Conservation (phyloP, 495 filamentous ascomycete species). For the Corynascus novoguineensis region DNA sequence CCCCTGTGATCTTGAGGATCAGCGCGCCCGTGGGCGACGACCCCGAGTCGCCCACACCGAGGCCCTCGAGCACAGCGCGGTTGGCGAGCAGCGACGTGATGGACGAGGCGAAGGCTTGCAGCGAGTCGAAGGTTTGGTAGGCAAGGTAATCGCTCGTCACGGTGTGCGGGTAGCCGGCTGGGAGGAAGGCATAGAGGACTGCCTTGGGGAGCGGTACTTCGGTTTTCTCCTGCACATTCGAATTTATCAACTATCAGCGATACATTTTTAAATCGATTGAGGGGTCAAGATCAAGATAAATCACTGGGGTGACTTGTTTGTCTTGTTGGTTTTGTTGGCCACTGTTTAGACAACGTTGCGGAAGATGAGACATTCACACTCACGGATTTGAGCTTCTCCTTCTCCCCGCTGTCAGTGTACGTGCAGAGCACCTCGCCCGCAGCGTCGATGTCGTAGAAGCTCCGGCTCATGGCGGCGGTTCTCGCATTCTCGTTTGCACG, state of each 20-base stretch:
- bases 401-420: constrained; percentile 25
- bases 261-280: too few relatives aligned
- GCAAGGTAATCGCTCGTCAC: constrained; percentile 84
- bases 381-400: constrained; percentile 22
- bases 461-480: constrained; percentile 26
- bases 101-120: constrained; percentile 92
- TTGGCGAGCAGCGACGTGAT: constrained; percentile 85
- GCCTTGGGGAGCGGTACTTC: constrained; percentile 28
- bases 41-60: constrained; percentile 82
- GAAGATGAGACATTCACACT: background rate
- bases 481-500: constrained; percentile 9
- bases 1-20: constrained; percentile 79
- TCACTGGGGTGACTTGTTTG: too few relatives aligned
- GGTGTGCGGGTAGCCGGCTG: constrained; percentile 84
- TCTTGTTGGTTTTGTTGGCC: too few relatives aligned
- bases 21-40: constrained; percentile 84
- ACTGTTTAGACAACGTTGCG: too few relatives aligned
- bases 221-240: constrained; percentile 25
- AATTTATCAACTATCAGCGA: background rate
- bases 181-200: constrained; percentile 75
- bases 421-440: constrained; percentile 35
- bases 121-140: constrained; percentile 69
- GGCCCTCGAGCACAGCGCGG: constrained; percentile 83
- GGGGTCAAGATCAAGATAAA: background rate
- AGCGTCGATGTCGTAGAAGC: constrained; percentile 35